Base-by-base conservation (phyloP, 805 yeast species). In the Candida xiaguanensis region DNA sequence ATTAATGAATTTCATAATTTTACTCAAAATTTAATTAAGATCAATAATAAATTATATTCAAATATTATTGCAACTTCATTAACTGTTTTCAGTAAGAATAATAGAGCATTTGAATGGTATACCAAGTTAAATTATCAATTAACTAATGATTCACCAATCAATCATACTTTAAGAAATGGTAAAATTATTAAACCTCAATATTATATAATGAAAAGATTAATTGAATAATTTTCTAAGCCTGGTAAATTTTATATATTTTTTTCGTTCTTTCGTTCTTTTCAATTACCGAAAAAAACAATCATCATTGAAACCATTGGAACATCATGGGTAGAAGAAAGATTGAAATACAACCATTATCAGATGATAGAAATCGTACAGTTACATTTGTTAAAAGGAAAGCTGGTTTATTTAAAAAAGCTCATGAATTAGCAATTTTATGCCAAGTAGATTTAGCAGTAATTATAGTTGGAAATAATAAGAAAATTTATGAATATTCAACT, bases 281-380 rank as follows among this genome's bases (percentile, higher is more conserved):
- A n/a, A n/a, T n/a, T n/a, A n/a, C n/a, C n/a, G n/a, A n/a, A n/a
- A n/a, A n/a, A n/a, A n/a, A n/a, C n/a, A n/a, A n/a, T n/a, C n/a
- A n/a, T n/a, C n/a, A n/a, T n/a, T n/a, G n/a, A n/a, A n/a, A n/a
- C n/a, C n/a, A n/a, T n/a, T n/a, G n/a, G n/a, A n/a, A n/a, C n/a
- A 44, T 13, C 31, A 93, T 91, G 99, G 99, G 99, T 39, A 83
- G 99, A 72, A 84, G 97, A 67, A 93, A 91, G 63, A 91, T 91
- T 48, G 93, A 85, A 46, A 91, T 91, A 52, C 80, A 86, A 62
- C 98, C 98, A 26, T 80, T 91, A 43, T 69, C 80, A 9, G 96
- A 91, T 51, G 97, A 91, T 59, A 72, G 98, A 41, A 91, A 89
- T 63, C 63, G 86, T 41, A 78, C 85, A 4, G 86, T 82, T 20